A percentile compares a stretch with the other conserved stretches of the same genome.
These are phyloP conservation scores for Syzygium aromaticum DNA, from an alignment of 345 rosid species.

Conservation along the genomic window DNA sequence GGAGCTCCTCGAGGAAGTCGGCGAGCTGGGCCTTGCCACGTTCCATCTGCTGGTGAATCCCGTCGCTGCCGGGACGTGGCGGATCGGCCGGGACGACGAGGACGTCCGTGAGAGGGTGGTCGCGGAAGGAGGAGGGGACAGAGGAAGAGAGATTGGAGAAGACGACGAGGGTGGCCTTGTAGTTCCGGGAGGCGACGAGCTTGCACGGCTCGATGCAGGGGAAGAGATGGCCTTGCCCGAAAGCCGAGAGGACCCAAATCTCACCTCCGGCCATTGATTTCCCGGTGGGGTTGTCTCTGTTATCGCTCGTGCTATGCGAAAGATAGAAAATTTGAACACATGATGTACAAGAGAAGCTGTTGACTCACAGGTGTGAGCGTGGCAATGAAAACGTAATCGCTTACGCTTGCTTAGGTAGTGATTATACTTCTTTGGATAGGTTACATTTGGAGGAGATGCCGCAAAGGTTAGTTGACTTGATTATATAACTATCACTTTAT, in stretches of 20 bases:
- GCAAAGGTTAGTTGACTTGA: neutral
- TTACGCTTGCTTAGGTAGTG: no score
- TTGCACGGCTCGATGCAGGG: constrained; percentile 27
- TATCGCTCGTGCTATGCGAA: no score
- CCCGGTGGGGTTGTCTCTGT: no score
- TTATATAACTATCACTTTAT: neutral
- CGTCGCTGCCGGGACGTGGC: neutral
- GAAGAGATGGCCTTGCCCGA: constrained; percentile 22
- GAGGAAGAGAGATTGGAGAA: constrained; percentile 15
- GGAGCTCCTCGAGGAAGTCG: constrained; percentile 8
- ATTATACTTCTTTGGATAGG: neutral
- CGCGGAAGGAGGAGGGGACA: constrained; percentile 12
- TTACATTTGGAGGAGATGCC: accelerated
- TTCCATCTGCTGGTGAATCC: neutral
- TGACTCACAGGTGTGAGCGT: neutral
- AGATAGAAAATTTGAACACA: no score
- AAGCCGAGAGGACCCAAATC: constrained; percentile 14
- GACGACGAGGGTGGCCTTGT: constrained; percentile 8
- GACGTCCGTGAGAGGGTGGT: constrained; percentile 1
- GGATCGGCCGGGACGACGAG: constrained; percentile 2
- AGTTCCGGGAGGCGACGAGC: constrained; percentile 2
- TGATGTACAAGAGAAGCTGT: neutral
- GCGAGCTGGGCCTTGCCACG: neutral
- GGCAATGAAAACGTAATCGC: no score
- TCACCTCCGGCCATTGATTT: neutral